Evolutionary conservation across 2,329 filamentous ascomycete genomes (phyloP).

Genomic region (Amylocarpus encephaloides): DNA sequence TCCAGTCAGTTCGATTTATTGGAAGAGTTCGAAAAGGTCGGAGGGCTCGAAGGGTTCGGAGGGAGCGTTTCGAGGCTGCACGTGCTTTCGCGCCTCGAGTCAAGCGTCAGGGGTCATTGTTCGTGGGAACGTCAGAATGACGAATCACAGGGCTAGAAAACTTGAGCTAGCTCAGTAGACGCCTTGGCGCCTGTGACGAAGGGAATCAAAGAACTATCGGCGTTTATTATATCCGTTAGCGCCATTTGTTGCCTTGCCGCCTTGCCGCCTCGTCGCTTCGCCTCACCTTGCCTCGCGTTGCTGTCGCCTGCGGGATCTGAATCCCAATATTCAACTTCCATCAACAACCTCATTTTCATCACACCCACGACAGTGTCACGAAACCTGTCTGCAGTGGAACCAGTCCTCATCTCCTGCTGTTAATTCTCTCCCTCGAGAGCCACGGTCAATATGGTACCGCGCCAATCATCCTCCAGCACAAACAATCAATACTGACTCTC

Average conservation of each 20-base stretch:
- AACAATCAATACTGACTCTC: slow-evolving; percentile 19
- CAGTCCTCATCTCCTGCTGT: background rate
- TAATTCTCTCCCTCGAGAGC: slow-evolving; percentile 3
- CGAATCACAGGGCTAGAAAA: too few relatives aligned
- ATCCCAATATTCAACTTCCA: slow-evolving; percentile 14
- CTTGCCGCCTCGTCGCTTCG: background rate
- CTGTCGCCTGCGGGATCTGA: background rate
- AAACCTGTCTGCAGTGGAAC: background rate
- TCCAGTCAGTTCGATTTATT: too few relatives aligned
- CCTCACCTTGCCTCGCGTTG: slow-evolving; percentile 2
- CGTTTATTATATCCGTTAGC: background rate
- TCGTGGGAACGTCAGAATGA: too few relatives aligned
- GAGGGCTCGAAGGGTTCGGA: too few relatives aligned
- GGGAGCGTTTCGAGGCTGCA: too few relatives aligned
- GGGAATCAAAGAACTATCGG: background rate
- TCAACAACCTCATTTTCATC: slow-evolving; percentile 21
- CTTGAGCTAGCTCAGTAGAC: too few relatives aligned
- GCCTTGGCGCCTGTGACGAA: background rate
- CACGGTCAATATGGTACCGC: slow-evolving; percentile 28
- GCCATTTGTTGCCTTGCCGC: background rate
- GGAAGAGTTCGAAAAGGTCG: too few relatives aligned
- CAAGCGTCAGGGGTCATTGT: too few relatives aligned
- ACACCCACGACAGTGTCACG: slow-evolving; percentile 9
- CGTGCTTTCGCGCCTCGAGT: too few relatives aligned
- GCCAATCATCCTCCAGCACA: slow-evolving; percentile 5